Evolutionary conservation across 2,329 filamentous ascomycete genomes (phyloP).

Genomic region (Claviceps sp.): DNA sequence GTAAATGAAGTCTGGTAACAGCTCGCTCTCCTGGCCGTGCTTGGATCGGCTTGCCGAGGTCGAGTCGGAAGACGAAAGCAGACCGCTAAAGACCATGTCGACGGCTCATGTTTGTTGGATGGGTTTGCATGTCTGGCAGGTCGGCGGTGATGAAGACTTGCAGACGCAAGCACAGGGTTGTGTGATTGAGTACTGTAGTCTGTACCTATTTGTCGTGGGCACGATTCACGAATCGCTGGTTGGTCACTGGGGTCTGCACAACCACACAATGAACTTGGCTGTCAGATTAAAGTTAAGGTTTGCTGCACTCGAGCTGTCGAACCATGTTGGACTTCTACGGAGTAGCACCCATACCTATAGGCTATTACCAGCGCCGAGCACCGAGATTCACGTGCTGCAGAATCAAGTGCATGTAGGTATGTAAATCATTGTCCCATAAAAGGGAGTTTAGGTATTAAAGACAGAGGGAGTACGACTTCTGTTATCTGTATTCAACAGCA

Average conservation of each 20-base stretch:
- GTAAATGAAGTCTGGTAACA: constrained; percentile 34
- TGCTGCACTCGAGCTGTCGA: neutral
- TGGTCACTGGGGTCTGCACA: neutral
- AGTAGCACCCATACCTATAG: too few species aligned
- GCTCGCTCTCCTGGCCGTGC: constrained; percentile 16
- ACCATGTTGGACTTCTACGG: too few species aligned
- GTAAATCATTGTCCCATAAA: too few species aligned
- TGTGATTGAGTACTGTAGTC: neutral
- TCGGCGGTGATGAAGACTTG: neutral
- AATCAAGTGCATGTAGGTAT: too few species aligned
- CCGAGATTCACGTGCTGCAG: too few species aligned
- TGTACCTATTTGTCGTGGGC: neutral
- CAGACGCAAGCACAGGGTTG: neutral
- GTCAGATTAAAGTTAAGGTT: neutral
- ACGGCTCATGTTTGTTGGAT: constrained; percentile 20
- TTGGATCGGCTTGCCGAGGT: constrained; percentile 19
- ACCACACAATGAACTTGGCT: neutral
- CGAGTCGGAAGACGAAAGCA: constrained; percentile 31
- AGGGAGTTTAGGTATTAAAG: too few species aligned
- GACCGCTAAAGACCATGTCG: constrained; percentile 36
- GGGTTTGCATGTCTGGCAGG: constrained; percentile 1
- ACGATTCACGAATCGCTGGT: neutral
- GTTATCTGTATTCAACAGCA: too few species aligned
- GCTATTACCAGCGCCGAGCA: too few species aligned
- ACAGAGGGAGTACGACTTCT: too few species aligned